phyloP scores from a whole-genome alignment of 1,139 yeast genomes.

The Saccharomyces hybrid region DNA sequence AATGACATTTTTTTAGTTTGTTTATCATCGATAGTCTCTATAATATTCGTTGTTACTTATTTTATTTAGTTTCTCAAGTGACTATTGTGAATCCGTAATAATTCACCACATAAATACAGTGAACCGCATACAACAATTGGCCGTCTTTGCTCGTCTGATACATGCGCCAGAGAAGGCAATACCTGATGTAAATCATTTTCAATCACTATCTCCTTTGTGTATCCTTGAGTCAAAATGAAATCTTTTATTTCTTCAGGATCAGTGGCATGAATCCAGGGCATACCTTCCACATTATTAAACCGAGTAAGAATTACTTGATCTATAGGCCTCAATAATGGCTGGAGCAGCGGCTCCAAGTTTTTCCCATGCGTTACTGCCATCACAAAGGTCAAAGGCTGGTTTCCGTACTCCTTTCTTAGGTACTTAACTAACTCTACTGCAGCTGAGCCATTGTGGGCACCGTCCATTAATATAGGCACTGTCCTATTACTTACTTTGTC shows the following conservation, averaged over 20 bases:
- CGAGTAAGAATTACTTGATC: slow-evolving; percentile 57
- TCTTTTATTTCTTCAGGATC: slow-evolving; percentile 36
- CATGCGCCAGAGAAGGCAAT: background rate
- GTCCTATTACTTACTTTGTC: slow-evolving; percentile 10
- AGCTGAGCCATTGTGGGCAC: slow-evolving; percentile 88
- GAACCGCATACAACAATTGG: slow-evolving; percentile 68
- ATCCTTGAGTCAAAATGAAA: slow-evolving; percentile 27
- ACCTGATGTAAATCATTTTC: background rate
- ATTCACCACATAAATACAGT: slow-evolving; percentile 66
- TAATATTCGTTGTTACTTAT: background rate
- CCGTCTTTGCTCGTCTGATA: slow-evolving; percentile 11
- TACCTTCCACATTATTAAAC: slow-evolving; percentile 68
- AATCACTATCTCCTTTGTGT: slow-evolving; percentile 28
- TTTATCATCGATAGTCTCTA: background rate
- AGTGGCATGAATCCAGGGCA: slow-evolving; percentile 81
- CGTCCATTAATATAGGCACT: slow-evolving; percentile 57
- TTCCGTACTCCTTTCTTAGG: slow-evolving; percentile 29
- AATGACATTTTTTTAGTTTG: background rate
- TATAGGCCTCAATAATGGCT: slow-evolving; percentile 40
- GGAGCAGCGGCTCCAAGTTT: slow-evolving; percentile 45
- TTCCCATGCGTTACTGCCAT: slow-evolving; percentile 76
- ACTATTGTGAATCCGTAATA: slow-evolving; percentile 38
- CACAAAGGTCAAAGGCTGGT: slow-evolving; percentile 48
- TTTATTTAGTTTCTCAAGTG: slow-evolving; percentile 1
- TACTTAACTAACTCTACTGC: slow-evolving; percentile 57